Base-by-base conservation (phyloP, 768 basidiomycete genomes). In the Strobilomyces confusus region DNA sequence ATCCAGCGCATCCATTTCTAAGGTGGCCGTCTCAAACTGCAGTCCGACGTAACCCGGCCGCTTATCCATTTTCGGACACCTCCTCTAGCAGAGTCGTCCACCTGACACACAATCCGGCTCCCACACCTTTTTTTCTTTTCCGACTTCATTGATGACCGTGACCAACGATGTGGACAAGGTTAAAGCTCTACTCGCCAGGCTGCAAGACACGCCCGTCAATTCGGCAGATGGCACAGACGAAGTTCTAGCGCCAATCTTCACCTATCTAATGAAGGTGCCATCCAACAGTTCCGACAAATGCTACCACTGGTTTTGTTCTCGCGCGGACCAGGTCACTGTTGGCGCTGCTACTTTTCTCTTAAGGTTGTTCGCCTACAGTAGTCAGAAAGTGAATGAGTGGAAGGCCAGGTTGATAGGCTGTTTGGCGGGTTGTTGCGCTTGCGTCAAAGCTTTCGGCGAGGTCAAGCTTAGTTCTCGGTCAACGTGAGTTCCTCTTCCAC, bases 271-370 rank as follows among this genome's bases (percentile, higher is more conserved):
- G 69, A 69, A 66, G 19, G 70, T 76, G 0, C 70, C 74, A 4
- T 68, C 72, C 45, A 65, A 68, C 43, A 58, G 70, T 30, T 64
- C 66, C 41, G 75, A 77, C 45, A 68, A 72, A 30, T 56, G 55
- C 29, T 54, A 79, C 49, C 93, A 97, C 62, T 95, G 92, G 91
- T 95, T 88, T 66, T 97, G 94, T 68, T 67, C 72, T 26, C 76
- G 78, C 34, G 86, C 84, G 4, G 72, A 79, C 30, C 65, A 75
- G 9, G 71, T 80, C 32, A 83, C 80, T 0, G 68, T 78, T 9
- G 85, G 82, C 53, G 81, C 86, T 2, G 91, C 94, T 0, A 84
- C 83, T 0, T 97, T 94, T 71, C 77, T 91, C 45, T 73, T 95
- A 34, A 81, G 92, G 47, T 69, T 97, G 36, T 86, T 88, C 65